Base-by-base conservation (phyloP, 306 rosid genomes). In the Lotus japonicus region DNA sequence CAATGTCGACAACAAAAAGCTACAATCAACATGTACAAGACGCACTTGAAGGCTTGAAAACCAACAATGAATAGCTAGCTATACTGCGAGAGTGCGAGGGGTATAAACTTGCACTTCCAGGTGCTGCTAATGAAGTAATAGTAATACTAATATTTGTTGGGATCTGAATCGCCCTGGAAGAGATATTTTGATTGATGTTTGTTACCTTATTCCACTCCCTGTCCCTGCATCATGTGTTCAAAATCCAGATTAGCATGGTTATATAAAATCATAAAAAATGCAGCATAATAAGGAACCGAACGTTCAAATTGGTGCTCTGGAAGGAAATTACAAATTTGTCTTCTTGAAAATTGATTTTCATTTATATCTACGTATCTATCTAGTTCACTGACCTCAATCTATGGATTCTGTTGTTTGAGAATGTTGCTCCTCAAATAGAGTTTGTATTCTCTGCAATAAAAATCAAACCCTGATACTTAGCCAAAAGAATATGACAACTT, bases 381-480 rank as follows among this genome's bases (percentile, higher is more conserved):
- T 43, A 66, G 46, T 64, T 59, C 54, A 77, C 84, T 9, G 58
- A 81, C 85, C 85, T 89, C 84, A 84, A 42, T 83, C 80, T 45
- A 67, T 41, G 65, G 71, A 76, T 80, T 81, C 84, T 57, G 80
- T 28, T 43, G 80, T 72, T 80, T 82, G 90, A 69, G 87, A 49
- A 19, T 64, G 86, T 66, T 82, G 87, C 77, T 79, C 89, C 75
- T 86, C 90, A 12, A 88, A 79, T 71, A 90, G 79, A 51, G 82
- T 71, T 76, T 85, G 92, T 36, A 94, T 71, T 82, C 95, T 88
- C 98, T 94, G 95, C 63, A 70, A 64, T 55, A 73, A 48, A 73
- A 35, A 75, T 58, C 58, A 82, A 44, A 72, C 7, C 35, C 3
- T 7, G 52, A 63, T 9, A 3, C 65, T 82, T 53, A 79, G 70